phyloP scores from a whole-genome alignment of 257 asterid species.

The Solanum stenotomum region DNA sequence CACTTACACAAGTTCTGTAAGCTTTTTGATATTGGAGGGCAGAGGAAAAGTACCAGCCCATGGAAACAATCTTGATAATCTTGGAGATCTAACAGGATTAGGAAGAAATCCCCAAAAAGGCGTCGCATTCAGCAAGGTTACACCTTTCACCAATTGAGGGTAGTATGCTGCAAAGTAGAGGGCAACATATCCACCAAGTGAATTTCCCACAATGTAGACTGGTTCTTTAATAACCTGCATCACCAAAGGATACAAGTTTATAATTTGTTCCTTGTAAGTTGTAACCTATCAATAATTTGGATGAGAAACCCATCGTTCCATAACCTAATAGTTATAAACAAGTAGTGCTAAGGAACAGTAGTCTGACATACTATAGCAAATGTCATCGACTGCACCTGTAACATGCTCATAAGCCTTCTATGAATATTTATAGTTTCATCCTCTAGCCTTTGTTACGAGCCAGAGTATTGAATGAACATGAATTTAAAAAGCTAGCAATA shows the following conservation, averaged over 20 bases:
- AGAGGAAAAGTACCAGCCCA: slow-evolving; percentile 94
- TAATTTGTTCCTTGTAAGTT: background rate
- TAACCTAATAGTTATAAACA: background rate
- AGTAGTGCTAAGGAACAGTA: background rate
- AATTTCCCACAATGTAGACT: slow-evolving; percentile 85
- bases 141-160: slow-evolving; percentile 87
- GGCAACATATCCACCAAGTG: slow-evolving; percentile 90
- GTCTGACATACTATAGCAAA: background rate
- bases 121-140: slow-evolving; percentile 83
- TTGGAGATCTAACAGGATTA: slow-evolving; percentile 73
- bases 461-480: background rate
- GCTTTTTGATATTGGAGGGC: slow-evolving; percentile 49
- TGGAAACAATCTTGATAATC: slow-evolving; percentile 62
- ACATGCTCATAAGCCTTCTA: background rate
- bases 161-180: slow-evolving; percentile 76
- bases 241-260: background rate
- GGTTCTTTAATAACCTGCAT: slow-evolving; percentile 84
- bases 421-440: background rate
- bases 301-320: background rate
- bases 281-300: background rate
- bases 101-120: slow-evolving; percentile 97
- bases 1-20: slow-evolving; percentile 58
- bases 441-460: background rate
- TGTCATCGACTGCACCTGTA: background rate
- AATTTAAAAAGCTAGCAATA: background rate